Base-by-base conservation (phyloP, 2,329 filamentous ascomycete genomes). In the Penicillium oxalicum region DNA sequence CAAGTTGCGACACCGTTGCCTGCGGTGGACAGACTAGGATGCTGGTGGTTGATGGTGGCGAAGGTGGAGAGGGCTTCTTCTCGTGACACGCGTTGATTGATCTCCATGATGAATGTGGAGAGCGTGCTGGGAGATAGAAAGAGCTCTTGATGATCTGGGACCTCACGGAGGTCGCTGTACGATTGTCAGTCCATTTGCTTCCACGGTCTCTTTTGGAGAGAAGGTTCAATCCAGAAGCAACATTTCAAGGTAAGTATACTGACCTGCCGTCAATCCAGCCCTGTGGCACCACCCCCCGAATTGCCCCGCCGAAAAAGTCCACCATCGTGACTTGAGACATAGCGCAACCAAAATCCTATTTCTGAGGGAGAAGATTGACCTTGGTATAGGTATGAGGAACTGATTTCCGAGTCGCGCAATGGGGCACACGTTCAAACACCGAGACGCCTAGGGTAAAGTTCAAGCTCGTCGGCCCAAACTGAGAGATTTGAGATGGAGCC, bases 51-150 rank as follows among this genome's bases (percentile, higher is more conserved):
- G 36, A 56, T 51, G 25, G 51, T 52, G 47, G 57, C 49, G 27
- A 61, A 51, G 27, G 52, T 52, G 50, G 46, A 57, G n/a, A 61
- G 55, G 5, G 62, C 62, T 25, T 64, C 58, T 35, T 57, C 53
- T 27, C 53, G 45, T 2, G 63, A 79, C 24, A 95, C 84, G 48
- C 87, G 86, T 73, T 96, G 86, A 47, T 87, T 86, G 62, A 97
- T 88, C 62, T 97, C 91, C 69, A 96, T 80, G 60, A 95, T 91
- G 66, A 95, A 83, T 70, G 81, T 90, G 3, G 88, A 88, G 68
- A 91, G 91, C 43, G 89, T 90, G 54, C 86, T 79, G 55, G 81
- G 78, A 66, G 94, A 89, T 62, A 96, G 84, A 73, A 84, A 95
- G 59, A 96, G 86, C 75, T 96, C 91, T 74, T 97, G 91, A 69